Evolutionary conservation across 2,329 filamentous ascomycete genomes (phyloP), one percentile per base, ranked within the genome.

Genomic region (Neopestalotiopsis sp.): DNA sequence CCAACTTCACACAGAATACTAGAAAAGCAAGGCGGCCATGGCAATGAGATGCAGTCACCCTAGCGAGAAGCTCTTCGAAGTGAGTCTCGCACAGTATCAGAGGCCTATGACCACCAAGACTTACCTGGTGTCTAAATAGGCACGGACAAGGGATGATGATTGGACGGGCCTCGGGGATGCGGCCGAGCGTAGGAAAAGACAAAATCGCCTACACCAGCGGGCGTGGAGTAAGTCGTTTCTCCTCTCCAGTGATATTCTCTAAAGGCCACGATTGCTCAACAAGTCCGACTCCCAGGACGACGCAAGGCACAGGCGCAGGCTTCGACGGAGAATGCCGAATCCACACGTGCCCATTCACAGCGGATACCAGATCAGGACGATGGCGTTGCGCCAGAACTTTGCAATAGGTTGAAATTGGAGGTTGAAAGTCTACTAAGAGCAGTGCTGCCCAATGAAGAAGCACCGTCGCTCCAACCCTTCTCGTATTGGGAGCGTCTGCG

Each of bases 201-300:
- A 81, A 69, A 81, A 77, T 40, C 75, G 79, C 56, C 71, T 81
- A n/a, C 76, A 80, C 69, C 77, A 79, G 45, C 74, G 79, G 69
- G 78, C 79, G 2, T 76, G 79, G 72, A 74, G 79, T 80, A 76
- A 64, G 77, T 71, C 38, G 30, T 30, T 40, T 13, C 14, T 34
- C 20, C 6, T 34, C 7, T 20, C 32, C 13, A 61, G 17, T 6
- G 34, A 10, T 10, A 38, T 38, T 28, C 34, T 40, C n/a, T 17
- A 7, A 17, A 38, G 17, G 13, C 40, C 12, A 4, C 28, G 12
- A 38, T 10, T 61, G 7, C 28, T 61, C 28, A 17, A 30, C 24
- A 10, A 14, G n/a, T 20, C 59, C 6, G 59, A 34, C 5, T 17
- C 30, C 17, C 10, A 61, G 59, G 59, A 9, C 59, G 59, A n/a